Evolutionary conservation across 306 rosid species (phyloP), one percentile per base, ranked within the genome.

Genomic region (Dalbergia cultrata): DNA sequence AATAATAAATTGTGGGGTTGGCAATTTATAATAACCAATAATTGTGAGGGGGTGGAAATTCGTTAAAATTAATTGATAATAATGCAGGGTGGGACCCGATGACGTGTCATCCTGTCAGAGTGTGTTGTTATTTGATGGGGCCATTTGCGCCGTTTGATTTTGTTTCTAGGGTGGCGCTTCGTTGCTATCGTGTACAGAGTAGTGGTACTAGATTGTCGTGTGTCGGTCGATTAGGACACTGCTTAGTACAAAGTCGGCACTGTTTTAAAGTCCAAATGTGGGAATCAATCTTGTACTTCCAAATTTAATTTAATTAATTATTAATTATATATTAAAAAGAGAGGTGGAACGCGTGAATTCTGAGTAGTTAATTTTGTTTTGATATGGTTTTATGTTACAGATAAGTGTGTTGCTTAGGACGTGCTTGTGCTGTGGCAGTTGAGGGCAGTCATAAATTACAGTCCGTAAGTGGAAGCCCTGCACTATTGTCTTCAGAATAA

Each of bases 81-180:
- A n/a, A 11, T 14, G 16, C 16, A 16, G 9, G 3, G 21, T 53
- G 59, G 59, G 59, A 14, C 59, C 58, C 8, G 59, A 2, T 53
- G 59, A 53, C 59, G 60, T 54, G 60, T 54, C 22, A 54, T 1
- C 0, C 7, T 50, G 57, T 50, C 57, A 50, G 57, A 50, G 22
- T 1, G 21, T 53, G 59, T 53, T 19, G 45, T 76, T 19, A 21
- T 7, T 50, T 35, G 0, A 14, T 53, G 76, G 85, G 78, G 18
- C 77, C 80, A 66, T 72, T 2, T 3, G 81, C 83, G 83, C 88
- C 88, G 88, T 81, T 79, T 43, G 88, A 77, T 85, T 77, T 50
- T 8, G 77, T 59, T 72, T 61, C 77, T 68, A 69, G 78, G 34
- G 67, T 64, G 72, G 80, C 82, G 85, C 47, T 60, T 6, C 74